phyloP scores from a whole-genome alignment of 495 filamentous ascomycete species.

The Tricharina praecox region DNA sequence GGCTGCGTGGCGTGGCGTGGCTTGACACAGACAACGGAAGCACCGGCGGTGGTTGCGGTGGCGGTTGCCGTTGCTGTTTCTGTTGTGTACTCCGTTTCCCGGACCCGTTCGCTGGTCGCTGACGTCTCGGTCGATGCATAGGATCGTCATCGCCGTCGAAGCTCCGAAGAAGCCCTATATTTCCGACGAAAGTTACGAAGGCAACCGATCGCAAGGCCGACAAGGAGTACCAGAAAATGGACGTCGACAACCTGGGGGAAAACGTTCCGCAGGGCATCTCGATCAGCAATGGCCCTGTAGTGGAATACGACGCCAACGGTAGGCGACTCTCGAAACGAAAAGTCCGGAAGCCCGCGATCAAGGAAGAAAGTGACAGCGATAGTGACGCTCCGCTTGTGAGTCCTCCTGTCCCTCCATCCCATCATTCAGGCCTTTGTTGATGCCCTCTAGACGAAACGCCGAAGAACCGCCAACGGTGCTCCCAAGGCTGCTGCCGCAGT shows the following conservation, averaged over 20 bases:
- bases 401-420: constrained; percentile 4
- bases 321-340: constrained; percentile 15
- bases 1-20: too few species aligned
- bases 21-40: too few species aligned
- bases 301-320: not conserved
- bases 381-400: constrained; percentile 25
- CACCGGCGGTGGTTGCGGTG: too few species aligned
- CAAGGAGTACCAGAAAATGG: constrained; percentile 11
- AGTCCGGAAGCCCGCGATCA: constrained; percentile 15
- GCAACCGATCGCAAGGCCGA: constrained; percentile 11
- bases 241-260: constrained; percentile 10
- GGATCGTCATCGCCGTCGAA: constrained; percentile 18
- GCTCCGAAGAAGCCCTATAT: constrained; percentile 16
- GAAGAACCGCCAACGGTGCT: constrained; percentile 16
- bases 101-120: not conserved
- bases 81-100: too few species aligned
- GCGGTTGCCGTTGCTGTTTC: too few species aligned
- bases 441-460: constrained; percentile 18
- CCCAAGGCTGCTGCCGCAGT: constrained; percentile 29
- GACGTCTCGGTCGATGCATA: constrained; percentile 6
- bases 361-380: constrained; percentile 21
- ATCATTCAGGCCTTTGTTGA: not conserved
- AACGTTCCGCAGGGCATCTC: constrained; percentile 9
- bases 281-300: constrained; percentile 14
- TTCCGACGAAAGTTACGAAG: constrained; percentile 10